These are phyloP conservation scores for Parathielavia appendiculata DNA, from an alignment of 495 filamentous ascomycete genomes.

Conservation along the genomic window DNA sequence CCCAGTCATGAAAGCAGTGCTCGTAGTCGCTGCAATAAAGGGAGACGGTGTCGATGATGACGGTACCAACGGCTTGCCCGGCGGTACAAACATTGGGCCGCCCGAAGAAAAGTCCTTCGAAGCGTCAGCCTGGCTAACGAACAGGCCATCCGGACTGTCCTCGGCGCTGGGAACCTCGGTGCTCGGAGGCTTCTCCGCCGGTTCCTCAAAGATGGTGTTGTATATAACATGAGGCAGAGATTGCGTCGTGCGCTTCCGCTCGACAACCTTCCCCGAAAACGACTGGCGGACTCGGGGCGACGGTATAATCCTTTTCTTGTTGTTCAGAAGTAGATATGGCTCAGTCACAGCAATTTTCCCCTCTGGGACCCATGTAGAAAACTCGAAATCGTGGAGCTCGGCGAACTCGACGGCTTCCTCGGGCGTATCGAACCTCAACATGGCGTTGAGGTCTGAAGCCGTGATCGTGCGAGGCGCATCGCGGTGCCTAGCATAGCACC, in stretches of 20 bases:
- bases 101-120: not conserved
- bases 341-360: constrained; percentile 39
- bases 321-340: constrained; percentile 47
- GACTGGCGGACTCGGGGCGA: constrained; percentile 41
- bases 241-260: constrained; percentile 43
- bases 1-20: too few species aligned
- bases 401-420: constrained; percentile 66
- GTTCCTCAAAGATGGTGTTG: constrained; percentile 40
- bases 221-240: constrained; percentile 43
- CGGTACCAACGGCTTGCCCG: not conserved
- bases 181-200: constrained; percentile 1
- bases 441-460: constrained; percentile 56
- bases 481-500: constrained; percentile 54
- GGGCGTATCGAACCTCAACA: constrained; percentile 68
- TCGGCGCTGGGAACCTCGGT: not conserved
- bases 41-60: not conserved
- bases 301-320: constrained; percentile 28
- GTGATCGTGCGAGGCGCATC: constrained; percentile 74
- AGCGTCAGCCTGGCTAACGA: constrained; percentile 23
- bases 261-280: constrained; percentile 42
- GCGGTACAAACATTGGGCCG: not conserved
- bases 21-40: not conserved
- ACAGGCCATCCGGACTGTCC: constrained; percentile 24
- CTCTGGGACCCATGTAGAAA: constrained; percentile 39
- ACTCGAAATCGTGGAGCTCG: constrained; percentile 60